Evolutionary conservation across 148 eudicot species (phyloP), one percentile per base, ranked within the genome.

Genomic region (Fagopyrum homotropicum): DNA sequence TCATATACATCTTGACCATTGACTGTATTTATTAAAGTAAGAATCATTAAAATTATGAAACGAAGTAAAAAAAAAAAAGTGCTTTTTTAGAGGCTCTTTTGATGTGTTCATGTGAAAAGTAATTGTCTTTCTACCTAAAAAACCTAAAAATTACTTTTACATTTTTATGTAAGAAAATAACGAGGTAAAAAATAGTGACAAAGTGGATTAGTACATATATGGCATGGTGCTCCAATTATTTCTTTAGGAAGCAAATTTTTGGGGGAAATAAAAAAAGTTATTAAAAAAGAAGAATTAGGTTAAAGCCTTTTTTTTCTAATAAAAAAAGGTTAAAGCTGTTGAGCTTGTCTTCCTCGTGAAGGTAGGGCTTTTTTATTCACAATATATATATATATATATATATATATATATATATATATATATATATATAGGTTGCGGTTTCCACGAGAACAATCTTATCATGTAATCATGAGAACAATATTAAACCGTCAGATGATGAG

Each of bases 1-100:
- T 66, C 19, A 66, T 66, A 9, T 43, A 46, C 71, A 40, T 66
- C n/a, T 66, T 66, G 71, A 66, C 71, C 71, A 66, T 66, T 66
- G 47, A 66, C 47, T 2, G 19, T 26, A 19, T 66, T 5, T 7
- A 40, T 40, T 5, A 63, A 63, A 57, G 12, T 16, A 30, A 29
- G 70, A 16, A 66, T 40, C 43, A 43, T 4, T 35, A 40, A 12
- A 5, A 66, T 66, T 15, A 66, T 40, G 71, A 15, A 64, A 64
- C 5, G 70, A 16, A 64, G 14, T 15, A 14, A 14, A 63, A 63
- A 30, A 22, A 22, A 22, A 29, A 63, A 66, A 66, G 71, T 66
- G 71, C 69, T 63, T 63, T 57, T 63, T 43, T 4, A 15, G 30
- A 44, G 69, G 29, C 9, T 19, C 63, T 22, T 11, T 63, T 63